Conservation (phyloP, 148 eudicot species). For the Arctostaphylos glauca region DNA sequence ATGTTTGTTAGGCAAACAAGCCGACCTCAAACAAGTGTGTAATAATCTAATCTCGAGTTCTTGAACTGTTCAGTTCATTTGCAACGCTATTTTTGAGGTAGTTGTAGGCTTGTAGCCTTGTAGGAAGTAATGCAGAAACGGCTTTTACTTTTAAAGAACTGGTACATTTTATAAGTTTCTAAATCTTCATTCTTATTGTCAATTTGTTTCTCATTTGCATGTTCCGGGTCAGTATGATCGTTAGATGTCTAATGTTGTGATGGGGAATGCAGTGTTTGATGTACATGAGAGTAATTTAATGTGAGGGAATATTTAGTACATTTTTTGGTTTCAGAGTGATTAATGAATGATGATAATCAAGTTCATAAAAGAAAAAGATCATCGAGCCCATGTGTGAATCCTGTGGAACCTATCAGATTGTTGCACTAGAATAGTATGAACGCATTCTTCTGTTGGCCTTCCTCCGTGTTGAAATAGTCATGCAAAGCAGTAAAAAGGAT, state of each 20-base stretch:
- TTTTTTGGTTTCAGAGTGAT: background rate
- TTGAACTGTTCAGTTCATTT: background rate
- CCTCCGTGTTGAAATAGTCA: background rate
- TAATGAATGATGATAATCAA: background rate
- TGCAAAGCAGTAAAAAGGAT: background rate
- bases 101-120: background rate
- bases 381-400: background rate
- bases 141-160: background rate
- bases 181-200: background rate
- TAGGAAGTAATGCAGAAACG: background rate
- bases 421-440: background rate
- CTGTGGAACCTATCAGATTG: background rate
- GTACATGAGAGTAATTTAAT: too few relatives aligned
- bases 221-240: background rate
- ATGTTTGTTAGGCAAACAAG: background rate
- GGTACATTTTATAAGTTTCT: background rate
- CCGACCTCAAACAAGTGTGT: background rate
- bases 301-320: background rate
- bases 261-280: background rate
- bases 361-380: background rate
- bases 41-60: background rate
- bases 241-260: background rate
- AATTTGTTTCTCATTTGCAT: background rate
- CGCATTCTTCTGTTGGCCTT: background rate
- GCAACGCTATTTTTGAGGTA: background rate